Evolutionary conservation across 768 basidiomycete genomes (phyloP), one percentile per base, ranked within the genome.

Genomic region (Tricholoma hemisulphureum): DNA sequence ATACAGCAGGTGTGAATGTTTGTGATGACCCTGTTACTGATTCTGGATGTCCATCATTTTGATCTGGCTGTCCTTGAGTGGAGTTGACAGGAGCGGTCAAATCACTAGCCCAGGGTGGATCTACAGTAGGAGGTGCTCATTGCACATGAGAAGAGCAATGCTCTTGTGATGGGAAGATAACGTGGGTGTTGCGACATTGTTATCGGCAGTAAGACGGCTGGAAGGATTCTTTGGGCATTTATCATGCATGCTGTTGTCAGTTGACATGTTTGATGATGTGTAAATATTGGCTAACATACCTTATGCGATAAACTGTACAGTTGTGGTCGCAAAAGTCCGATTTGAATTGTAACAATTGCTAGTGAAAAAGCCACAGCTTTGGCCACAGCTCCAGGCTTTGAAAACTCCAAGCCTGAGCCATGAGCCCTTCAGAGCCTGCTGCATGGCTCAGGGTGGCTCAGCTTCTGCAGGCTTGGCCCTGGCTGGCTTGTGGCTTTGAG

Each of bases 231-330:
- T 6, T 6, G 41, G 41, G 41, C 6, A 21, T 16, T 16, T 9
- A 37, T 37, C n/a, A 10, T 9, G 7, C 20, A 20, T 11, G 16
- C 13, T 21, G 4, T 11, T 48, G 2, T 31, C 29, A 5, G 29
- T 31, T 31, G 46, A 11, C 21, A 20, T n/a, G n/a, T n/a, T n/a
- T 23, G 11, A 20, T 21, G 11, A 48, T 16, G 11, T 18, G 6
- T 6, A 6, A 18, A 45, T 6, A 45, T 6, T 6, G n/a, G n/a
- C 23, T 45, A 6, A 18, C 16, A n/a, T n/a, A 10, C 10, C 29
- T 5, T 31, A 31, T 5, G 29, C 31, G n/a, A 16, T 4, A 31
- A 56, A 56, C 55, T 56, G 43, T 43, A 55, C 54, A 55, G 29
- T 28, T 21, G 34, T n/a, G 34, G 24, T 16, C 26, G 13, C 34